Conservation (phyloP, 306 rosid species). For the Elaeagnus macrophylla region DNA sequence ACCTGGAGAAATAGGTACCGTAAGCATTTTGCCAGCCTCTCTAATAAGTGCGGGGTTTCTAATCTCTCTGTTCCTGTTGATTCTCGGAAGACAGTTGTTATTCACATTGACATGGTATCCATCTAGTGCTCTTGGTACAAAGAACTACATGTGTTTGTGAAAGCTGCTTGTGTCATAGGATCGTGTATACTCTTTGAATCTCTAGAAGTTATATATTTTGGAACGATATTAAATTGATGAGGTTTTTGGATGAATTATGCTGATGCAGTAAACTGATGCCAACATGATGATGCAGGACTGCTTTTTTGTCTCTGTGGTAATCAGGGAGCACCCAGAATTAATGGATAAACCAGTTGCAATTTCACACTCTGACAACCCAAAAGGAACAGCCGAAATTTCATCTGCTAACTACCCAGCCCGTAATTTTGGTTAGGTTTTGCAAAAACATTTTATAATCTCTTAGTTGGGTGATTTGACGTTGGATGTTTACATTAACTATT, state of each 20-base stretch:
- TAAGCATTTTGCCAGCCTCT: constrained; percentile 46
- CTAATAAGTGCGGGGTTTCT: constrained; percentile 31
- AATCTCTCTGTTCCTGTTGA: constrained; percentile 22
- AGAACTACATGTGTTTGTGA: too few species aligned
- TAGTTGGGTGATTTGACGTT: constrained; percentile 6
- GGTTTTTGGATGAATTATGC: constrained; percentile 3
- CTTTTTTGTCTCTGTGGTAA: constrained; percentile 85
- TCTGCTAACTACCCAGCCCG: constrained; percentile 98
- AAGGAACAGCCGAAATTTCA: constrained; percentile 93
- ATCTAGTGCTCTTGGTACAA: too few species aligned
- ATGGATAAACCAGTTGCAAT: constrained; percentile 81
- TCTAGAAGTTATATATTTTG: too few species aligned
- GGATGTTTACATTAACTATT: constrained; percentile 9
- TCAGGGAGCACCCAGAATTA: constrained; percentile 54
- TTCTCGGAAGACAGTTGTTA: constrained; percentile 29
- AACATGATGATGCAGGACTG: constrained; percentile 62
- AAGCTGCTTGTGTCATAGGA: too few species aligned
- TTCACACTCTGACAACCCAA: constrained; percentile 79
- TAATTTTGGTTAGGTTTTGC: constrained; percentile 55
- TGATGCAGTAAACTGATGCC: constrained; percentile 17
- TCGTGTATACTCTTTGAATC: too few species aligned
- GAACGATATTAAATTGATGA: not conserved
- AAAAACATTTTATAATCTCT: constrained; percentile 13
- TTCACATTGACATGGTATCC: constrained; percentile 87
- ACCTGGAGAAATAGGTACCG: constrained; percentile 91